These are phyloP conservation scores for Wickerhamiella galacta DNA, from an alignment of 805 yeast genomes.

Conservation along the genomic window DNA sequence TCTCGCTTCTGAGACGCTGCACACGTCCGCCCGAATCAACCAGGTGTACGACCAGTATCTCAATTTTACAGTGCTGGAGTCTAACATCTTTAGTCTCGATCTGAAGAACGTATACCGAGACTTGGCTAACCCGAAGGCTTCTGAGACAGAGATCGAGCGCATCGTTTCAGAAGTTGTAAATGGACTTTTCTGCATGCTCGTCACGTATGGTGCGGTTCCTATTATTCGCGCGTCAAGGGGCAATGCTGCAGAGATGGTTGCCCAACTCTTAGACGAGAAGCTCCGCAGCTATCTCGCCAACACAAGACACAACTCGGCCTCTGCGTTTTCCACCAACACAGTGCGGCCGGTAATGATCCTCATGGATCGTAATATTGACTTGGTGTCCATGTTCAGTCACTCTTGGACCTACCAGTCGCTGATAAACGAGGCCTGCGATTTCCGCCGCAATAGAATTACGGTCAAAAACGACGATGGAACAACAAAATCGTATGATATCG, in stretches of 20 bases:
- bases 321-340: conserved; percentile 10
- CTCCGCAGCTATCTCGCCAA: conserved; percentile 76
- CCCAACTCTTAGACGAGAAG: conserved; percentile 68
- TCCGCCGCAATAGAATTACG: conserved; percentile 68
- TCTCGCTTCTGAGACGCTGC: conserved; percentile 63
- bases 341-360: conserved; percentile 65
- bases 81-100: conserved; percentile 71
- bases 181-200: conserved; percentile 64
- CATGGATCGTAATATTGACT: conserved; percentile 76
- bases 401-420: conserved; percentile 97
- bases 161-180: conserved; percentile 56
- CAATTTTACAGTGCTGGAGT: conserved; percentile 85
- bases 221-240: conserved; percentile 80
- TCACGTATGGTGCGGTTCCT: conserved; percentile 69
- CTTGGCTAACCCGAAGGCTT: conserved; percentile 52
- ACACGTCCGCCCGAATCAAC: conserved; percentile 50
- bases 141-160: conserved; percentile 56
- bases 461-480: conserved; percentile 25
- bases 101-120: conserved; percentile 44
- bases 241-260: conserved; percentile 91
- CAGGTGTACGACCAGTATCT: conserved; percentile 92
- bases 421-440: conserved; percentile 78
- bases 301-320: conserved; percentile 26
- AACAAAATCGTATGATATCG: conserved; percentile 61
- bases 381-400: conserved; percentile 87